Percentiles rank a stretch among this genome's conserved stretches.
phyloP scores from a whole-genome alignment of 2,329 filamentous ascomycete species.

The Penicillium capsulatum region DNA sequence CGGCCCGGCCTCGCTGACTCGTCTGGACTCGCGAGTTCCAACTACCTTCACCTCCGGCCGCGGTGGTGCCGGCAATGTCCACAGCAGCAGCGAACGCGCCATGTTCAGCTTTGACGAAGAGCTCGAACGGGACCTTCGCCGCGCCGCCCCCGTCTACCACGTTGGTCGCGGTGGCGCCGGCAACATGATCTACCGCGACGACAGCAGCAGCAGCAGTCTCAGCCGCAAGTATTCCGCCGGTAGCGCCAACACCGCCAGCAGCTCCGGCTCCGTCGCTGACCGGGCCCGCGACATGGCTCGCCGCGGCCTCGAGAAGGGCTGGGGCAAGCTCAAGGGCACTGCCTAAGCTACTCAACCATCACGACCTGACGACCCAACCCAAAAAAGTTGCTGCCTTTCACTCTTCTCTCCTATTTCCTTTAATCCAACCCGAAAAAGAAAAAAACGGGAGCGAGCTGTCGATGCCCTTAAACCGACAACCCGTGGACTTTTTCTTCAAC shows the following conservation, averaged over 20 bases:
- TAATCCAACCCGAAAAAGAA: not conserved
- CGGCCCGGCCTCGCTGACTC: conserved; percentile 49
- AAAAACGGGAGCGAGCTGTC: too few species aligned
- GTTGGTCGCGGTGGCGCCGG: conserved; percentile 60
- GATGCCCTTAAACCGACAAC: too few species aligned
- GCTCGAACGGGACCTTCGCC: conserved; percentile 54
- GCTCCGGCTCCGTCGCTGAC: conserved; percentile 33
- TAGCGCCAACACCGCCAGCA: conserved; percentile 36
- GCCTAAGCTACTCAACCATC: conserved; percentile 21
- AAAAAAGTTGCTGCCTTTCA: conserved; percentile 26
- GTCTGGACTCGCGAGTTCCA: conserved; percentile 45
- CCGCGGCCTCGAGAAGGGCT: conserved; percentile 37
- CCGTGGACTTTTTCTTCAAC: not conserved
- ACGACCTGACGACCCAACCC: conserved; percentile 19
- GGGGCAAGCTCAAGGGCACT: conserved; percentile 39
- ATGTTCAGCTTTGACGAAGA: conserved; percentile 67
- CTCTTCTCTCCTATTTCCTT: conserved; percentile 1
- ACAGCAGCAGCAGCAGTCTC: conserved; percentile 26
- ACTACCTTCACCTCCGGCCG: conserved; percentile 46
- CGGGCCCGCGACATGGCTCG: conserved; percentile 35
- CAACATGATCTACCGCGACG: conserved; percentile 44
- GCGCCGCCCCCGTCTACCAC: conserved; percentile 59
- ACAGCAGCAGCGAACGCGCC: conserved; percentile 51
- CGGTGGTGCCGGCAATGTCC: conserved; percentile 55
- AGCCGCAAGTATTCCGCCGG: conserved; percentile 36